These are phyloP conservation scores for Amniculicola lignicola DNA, from an alignment of 495 filamentous ascomycete species.

Conservation along the genomic window DNA sequence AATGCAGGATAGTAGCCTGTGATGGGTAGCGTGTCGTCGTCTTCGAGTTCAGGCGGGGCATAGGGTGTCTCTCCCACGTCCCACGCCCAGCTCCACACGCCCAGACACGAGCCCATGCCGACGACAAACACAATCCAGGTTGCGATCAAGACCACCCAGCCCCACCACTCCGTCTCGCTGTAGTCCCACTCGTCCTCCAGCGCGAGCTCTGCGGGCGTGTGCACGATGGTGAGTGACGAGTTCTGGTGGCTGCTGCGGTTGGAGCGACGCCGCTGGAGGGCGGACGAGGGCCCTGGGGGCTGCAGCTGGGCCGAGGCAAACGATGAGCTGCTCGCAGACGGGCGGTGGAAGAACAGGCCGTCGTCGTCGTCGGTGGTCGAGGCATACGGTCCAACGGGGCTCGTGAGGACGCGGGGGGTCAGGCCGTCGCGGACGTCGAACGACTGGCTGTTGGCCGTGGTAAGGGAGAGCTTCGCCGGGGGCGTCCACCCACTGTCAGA, in stretches of 20 bases:
- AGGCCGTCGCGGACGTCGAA: constrained; percentile 15
- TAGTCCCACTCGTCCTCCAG: constrained; percentile 71
- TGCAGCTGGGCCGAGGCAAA: constrained; percentile 20
- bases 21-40: constrained; percentile 89
- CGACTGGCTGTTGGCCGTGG: constrained; percentile 38
- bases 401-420: constrained; percentile 43
- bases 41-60: constrained; percentile 86
- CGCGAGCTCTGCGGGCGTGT: constrained; percentile 45
- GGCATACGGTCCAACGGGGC: constrained; percentile 60
- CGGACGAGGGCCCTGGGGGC: constrained; percentile 38
- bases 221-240: constrained; percentile 44
- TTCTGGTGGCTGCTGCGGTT: constrained; percentile 25
- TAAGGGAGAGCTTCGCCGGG: constrained; percentile 17
- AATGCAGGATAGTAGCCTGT: constrained; percentile 95
- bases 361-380: constrained; percentile 80
- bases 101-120: constrained; percentile 91
- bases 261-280: constrained; percentile 43
- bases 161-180: constrained; percentile 92
- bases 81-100: constrained; percentile 99
- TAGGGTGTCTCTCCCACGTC: constrained; percentile 96
- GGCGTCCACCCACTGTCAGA: constrained; percentile 35
- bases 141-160: constrained; percentile 81
- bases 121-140: constrained; percentile 95
- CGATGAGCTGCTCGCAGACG: constrained; percentile 19
- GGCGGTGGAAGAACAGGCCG: constrained; percentile 52